Evolutionary conservation across 805 yeast genomes (phyloP).

Genomic region (Martiniozyma abietophila): DNA sequence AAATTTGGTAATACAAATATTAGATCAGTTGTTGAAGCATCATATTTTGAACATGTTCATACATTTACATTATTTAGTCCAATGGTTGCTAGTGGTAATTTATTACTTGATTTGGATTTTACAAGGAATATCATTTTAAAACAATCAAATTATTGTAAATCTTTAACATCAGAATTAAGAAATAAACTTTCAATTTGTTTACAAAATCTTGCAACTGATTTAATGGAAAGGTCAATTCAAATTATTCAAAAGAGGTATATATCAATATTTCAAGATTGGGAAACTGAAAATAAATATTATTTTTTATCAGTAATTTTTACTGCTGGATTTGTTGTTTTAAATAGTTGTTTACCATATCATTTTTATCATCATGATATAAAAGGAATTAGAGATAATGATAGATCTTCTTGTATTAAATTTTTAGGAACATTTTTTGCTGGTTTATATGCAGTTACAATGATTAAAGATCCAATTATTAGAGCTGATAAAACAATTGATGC

Average conservation of each 20-base stretch:
- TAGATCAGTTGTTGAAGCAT: too few relatives aligned
- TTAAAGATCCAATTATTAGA: not conserved
- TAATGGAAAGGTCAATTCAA: slow-evolving; percentile 4
- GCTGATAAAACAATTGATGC: too few relatives aligned
- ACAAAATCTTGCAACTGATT: slow-evolving; percentile 5
- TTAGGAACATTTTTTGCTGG: slow-evolving; percentile 12
- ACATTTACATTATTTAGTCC: too few relatives aligned
- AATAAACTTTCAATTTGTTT: slow-evolving; percentile 1
- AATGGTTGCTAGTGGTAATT: too few relatives aligned
- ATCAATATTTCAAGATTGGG: too few relatives aligned
- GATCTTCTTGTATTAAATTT: slow-evolving; percentile 5
- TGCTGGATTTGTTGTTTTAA: slow-evolving; percentile 6
- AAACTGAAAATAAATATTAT: too few relatives aligned
- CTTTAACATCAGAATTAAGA: too few relatives aligned
- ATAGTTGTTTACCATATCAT: slow-evolving; percentile 10
- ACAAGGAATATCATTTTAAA: slow-evolving; percentile 8
- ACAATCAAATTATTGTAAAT: slow-evolving; percentile 8
- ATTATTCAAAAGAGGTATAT: slow-evolving; percentile 8
- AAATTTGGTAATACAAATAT: too few relatives aligned
- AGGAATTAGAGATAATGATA: slow-evolving; percentile 5
- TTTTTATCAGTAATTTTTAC: slow-evolving; percentile 1
- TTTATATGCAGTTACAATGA: slow-evolving; percentile 8
- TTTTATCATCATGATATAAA: slow-evolving; percentile 7
- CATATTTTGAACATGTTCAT: too few relatives aligned
- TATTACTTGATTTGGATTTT: too few relatives aligned